These are phyloP conservation scores for Suillus variegatus DNA, from an alignment of 768 basidiomycete species.

Conservation along the genomic window DNA sequence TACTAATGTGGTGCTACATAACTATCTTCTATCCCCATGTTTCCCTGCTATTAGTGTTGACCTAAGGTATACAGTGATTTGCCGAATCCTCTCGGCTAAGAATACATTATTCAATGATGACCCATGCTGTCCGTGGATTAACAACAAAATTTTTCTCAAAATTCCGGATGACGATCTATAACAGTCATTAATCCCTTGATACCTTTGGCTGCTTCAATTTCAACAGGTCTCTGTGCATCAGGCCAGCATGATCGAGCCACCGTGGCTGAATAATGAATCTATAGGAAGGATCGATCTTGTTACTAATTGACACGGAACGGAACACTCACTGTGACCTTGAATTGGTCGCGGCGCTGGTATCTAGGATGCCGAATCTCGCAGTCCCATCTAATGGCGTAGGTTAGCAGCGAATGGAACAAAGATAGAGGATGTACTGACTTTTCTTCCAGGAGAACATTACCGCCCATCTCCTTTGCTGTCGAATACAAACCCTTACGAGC, in stretches of 20 bases:
- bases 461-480: conserved; percentile 35
- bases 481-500: conserved; percentile 35
- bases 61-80: conserved; percentile 19
- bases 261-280: conserved; percentile 38
- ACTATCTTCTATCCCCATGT: conserved; percentile 20
- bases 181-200: conserved; percentile 39
- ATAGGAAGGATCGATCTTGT: conserved; percentile 15
- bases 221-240: conserved; percentile 39
- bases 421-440: conserved; percentile 28
- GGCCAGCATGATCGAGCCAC: conserved; percentile 37
- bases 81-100: conserved; percentile 15
- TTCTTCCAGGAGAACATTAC: conserved; percentile 39
- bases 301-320: conserved; percentile 12
- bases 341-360: conserved; percentile 31
- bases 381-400: conserved; percentile 33
- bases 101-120: conserved; percentile 24
- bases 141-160: conserved; percentile 12
- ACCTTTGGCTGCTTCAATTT: conserved; percentile 36
- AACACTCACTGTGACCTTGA: conserved; percentile 35
- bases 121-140: conserved; percentile 18
- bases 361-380: conserved; percentile 35
- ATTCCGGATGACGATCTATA: conserved; percentile 31
- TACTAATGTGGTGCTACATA: conserved; percentile 30
- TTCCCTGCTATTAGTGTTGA: conserved; percentile 16
- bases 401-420: conserved; percentile 19